Evolutionary conservation across 1,284 basidiomycete species (phyloP).

Genomic region (Retiboletus flavoniger): DNA sequence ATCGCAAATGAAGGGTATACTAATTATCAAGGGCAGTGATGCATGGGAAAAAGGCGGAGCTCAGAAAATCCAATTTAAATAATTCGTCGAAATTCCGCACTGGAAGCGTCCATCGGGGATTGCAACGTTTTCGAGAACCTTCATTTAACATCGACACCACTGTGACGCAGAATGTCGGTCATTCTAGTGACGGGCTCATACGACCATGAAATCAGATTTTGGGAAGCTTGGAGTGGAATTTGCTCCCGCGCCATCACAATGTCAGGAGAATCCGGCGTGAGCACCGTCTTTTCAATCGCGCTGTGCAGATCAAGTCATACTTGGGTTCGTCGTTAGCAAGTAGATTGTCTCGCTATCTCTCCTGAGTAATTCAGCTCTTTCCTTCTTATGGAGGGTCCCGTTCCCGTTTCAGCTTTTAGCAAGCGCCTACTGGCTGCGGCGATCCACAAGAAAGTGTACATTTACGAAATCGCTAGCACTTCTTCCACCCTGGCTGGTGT

Average conservation of each 20-base stretch:
- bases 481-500: constrained; percentile 74
- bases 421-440: constrained; percentile 91
- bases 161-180: constrained; percentile 73
- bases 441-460: constrained; percentile 91
- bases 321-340: constrained; percentile 64
- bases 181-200: constrained; percentile 86
- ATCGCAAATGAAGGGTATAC: constrained; percentile 23
- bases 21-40: constrained; percentile 9
- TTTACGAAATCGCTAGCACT: constrained; percentile 81
- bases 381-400: constrained; percentile 13
- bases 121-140: constrained; percentile 20
- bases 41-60: constrained; percentile 30
- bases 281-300: constrained; percentile 33
- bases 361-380: constrained; percentile 66
- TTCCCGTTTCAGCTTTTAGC: constrained; percentile 41
- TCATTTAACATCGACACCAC: constrained; percentile 16
- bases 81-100: constrained; percentile 19
- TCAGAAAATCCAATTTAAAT: constrained; percentile 19
- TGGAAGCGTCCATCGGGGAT: constrained; percentile 7
- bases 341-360: constrained; percentile 94
- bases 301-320: constrained; percentile 19
- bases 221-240: constrained; percentile 99
- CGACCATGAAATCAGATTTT: constrained; percentile 98
- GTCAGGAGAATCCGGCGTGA: constrained; percentile 79
- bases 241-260: constrained; percentile 92